A percentile compares a stretch with the other conserved stretches of the same genome.
Conservation (phyloP, 2,329 filamentous ascomycete genomes). For the Aureobasidium uvarum region DNA sequence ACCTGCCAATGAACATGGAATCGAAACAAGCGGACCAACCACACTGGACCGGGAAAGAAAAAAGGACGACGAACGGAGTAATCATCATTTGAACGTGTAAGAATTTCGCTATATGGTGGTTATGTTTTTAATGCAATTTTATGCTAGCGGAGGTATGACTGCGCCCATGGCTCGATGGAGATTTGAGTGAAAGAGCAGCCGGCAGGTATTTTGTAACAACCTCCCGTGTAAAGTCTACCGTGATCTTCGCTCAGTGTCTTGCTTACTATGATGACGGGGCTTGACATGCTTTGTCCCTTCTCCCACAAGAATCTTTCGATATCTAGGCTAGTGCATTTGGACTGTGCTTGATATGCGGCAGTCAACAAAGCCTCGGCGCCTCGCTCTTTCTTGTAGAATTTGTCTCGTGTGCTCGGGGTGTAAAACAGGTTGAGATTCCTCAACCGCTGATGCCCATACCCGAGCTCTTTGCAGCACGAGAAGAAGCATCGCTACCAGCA, state of each 20-base stretch:
- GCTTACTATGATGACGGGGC: neutral
- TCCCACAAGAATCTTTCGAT: neutral
- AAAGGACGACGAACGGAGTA: neutral
- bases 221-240: neutral
- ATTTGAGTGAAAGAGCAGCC: neutral
- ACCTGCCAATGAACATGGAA: too few species aligned
- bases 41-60: neutral
- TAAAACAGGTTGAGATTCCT: neutral
- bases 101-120: neutral
- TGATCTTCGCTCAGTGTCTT: neutral
- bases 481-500: neutral
- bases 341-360: neutral
- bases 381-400: neutral
- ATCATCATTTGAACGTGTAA: neutral
- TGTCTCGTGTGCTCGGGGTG: neutral
- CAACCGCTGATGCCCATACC: neutral
- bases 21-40: neutral
- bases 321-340: neutral
- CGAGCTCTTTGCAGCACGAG: constrained; percentile 5
- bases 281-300: neutral
- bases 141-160: neutral
- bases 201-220: neutral
- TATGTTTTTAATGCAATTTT: constrained; percentile 5
- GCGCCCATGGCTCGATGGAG: neutral
- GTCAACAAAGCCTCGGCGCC: neutral